Conservation (phyloP, 805 yeast species). For the Spathaspora gorwiae region DNA sequence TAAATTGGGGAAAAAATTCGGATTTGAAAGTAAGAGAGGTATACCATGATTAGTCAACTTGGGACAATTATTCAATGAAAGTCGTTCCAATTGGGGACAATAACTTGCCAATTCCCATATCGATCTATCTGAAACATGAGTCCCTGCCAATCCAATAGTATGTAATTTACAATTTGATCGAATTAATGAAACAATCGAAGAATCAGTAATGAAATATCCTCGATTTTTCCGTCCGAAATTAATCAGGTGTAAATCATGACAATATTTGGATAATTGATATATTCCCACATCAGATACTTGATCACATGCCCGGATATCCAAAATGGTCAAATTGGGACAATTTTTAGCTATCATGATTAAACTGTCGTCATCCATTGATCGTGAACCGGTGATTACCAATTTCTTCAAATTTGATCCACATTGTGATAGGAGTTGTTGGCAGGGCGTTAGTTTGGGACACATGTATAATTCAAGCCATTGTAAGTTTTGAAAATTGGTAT, state of each 20-base stretch:
- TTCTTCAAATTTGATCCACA: constrained; percentile 28
- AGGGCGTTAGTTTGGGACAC: constrained; percentile 69
- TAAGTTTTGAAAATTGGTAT: constrained; percentile 44
- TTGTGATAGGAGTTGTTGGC: constrained; percentile 21
- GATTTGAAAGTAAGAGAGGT: constrained; percentile 37
- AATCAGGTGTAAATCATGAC: constrained; percentile 52
- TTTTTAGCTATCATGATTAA: constrained; percentile 46
- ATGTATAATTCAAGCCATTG: constrained; percentile 77
- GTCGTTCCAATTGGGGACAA: constrained; percentile 51
- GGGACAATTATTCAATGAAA: constrained; percentile 73
- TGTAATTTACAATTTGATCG: constrained; percentile 48
- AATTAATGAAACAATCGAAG: constrained; percentile 55
- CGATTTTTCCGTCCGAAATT: constrained; percentile 77
- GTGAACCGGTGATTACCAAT: constrained; percentile 69
- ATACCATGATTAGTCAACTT: constrained; percentile 53
- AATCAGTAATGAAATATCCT: constrained; percentile 67
- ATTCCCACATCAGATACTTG: constrained; percentile 71
- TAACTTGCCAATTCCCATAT: constrained; percentile 73
- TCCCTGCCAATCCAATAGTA: constrained; percentile 88
- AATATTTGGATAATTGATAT: constrained; percentile 57
- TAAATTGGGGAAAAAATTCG: constrained; percentile 51
- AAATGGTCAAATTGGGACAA: constrained; percentile 55
- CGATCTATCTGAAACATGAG: constrained; percentile 69
- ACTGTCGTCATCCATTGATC: constrained; percentile 55
- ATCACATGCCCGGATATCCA: constrained; percentile 85